These are phyloP conservation scores for Capronia coronata DNA, from an alignment of 2,329 filamentous ascomycete species.

Conservation along the genomic window DNA sequence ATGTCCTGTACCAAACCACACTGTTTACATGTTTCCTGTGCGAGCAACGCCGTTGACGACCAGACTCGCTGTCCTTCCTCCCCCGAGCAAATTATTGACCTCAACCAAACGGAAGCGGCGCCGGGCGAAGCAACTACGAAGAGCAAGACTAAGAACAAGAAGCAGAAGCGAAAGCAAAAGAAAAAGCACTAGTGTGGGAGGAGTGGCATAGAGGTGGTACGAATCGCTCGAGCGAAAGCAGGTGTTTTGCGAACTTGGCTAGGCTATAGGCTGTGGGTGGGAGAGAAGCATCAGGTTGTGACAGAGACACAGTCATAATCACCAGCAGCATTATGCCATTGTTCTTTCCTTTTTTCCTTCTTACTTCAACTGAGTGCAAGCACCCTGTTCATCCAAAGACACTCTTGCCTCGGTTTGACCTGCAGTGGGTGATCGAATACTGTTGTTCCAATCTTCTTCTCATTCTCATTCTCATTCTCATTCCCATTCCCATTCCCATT, in stretches of 20 bases:
- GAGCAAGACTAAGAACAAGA: slow-evolving; percentile 1
- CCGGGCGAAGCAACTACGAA: background rate
- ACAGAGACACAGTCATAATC: background rate
- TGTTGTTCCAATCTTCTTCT: too few relatives aligned
- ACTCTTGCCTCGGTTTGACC: too few relatives aligned
- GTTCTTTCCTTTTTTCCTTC: background rate
- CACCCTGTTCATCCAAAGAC: too few relatives aligned
- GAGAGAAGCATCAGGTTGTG: background rate
- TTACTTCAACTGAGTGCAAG: background rate
- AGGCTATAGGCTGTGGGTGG: background rate
- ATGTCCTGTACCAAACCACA: slow-evolving; percentile 4
- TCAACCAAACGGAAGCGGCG: background rate
- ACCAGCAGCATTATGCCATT: background rate
- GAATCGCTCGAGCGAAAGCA: background rate
- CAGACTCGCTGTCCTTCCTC: background rate
- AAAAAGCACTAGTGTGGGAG: background rate
- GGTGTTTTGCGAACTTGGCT: background rate
- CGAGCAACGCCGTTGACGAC: background rate
- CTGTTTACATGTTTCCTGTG: slow-evolving; percentile 2
- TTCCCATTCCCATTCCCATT: too few relatives aligned
- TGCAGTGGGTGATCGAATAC: too few relatives aligned
- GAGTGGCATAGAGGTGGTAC: background rate
- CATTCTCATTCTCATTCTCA: too few relatives aligned
- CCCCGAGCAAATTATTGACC: background rate
- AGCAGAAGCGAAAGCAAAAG: slow-evolving; percentile 1